phyloP scores from a whole-genome alignment of 495 filamentous ascomycete genomes.

The Oidiodendron maius region DNA sequence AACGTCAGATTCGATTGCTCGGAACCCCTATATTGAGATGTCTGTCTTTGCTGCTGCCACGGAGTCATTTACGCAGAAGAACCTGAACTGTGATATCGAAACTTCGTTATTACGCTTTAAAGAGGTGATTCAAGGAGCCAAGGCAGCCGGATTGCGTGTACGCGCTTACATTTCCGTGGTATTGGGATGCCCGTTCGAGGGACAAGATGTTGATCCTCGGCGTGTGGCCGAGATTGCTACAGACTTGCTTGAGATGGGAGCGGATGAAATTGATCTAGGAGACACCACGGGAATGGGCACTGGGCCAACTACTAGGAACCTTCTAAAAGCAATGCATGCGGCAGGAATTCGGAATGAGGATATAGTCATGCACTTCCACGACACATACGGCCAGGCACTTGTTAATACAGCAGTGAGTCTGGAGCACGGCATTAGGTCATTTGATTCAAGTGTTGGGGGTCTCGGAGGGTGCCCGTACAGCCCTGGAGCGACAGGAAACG shows the following conservation, averaged over 20 bases:
- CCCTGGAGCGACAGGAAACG: constrained; percentile 92
- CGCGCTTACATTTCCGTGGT: constrained; percentile 95
- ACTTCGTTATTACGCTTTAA: constrained; percentile 72
- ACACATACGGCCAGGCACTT: constrained; percentile 93
- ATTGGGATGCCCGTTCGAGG: constrained; percentile 91
- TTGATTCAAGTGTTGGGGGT: constrained; percentile 86
- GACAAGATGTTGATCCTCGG: constrained; percentile 69
- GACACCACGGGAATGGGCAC: constrained; percentile 98
- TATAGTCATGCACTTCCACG: constrained; percentile 90
- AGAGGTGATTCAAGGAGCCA: constrained; percentile 69
- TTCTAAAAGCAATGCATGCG: constrained; percentile 62
- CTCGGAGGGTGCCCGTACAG: constrained; percentile 92
- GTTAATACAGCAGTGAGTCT: constrained; percentile 83
- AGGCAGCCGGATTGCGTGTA: constrained; percentile 64
- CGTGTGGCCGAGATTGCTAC: constrained; percentile 81
- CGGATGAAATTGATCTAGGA: constrained; percentile 87
- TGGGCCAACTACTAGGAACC: constrained; percentile 65
- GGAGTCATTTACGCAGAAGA: constrained; percentile 83
- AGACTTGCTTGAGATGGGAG: constrained; percentile 85
- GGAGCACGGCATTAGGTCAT: constrained; percentile 82
- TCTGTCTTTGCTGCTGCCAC: constrained; percentile 92
- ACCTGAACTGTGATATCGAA: constrained; percentile 84
- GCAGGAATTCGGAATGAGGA: constrained; percentile 76
- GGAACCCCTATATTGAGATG: constrained; percentile 59
- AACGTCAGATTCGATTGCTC: constrained; percentile 9